phyloP scores from a whole-genome alignment of 305 asterid genomes.

The Ruellia speciosa region DNA sequence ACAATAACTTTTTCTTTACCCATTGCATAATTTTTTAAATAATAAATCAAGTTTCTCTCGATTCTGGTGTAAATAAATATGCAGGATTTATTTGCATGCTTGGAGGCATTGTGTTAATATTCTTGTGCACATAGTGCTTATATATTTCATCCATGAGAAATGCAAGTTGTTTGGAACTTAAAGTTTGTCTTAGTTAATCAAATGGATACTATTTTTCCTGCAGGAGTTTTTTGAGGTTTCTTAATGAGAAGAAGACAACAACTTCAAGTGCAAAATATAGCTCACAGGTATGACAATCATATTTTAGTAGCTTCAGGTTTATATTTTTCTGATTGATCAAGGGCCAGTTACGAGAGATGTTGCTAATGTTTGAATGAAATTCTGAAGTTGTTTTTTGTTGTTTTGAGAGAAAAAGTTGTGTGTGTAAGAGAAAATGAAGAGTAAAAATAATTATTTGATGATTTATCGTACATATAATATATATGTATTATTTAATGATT shows the following conservation, averaged over 20 bases:
- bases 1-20: background rate
- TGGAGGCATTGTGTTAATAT: background rate
- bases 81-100: background rate
- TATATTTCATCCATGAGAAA: slow-evolving; percentile 1
- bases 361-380: background rate
- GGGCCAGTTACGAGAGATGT: slow-evolving; percentile 12
- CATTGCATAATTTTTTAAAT: background rate
- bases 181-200: slow-evolving; percentile 9
- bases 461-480: no score
- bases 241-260: slow-evolving; percentile 56
- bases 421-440: no score
- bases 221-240: slow-evolving; percentile 92
- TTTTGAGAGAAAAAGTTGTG: no score
- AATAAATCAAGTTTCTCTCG: background rate
- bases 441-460: no score
- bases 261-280: slow-evolving; percentile 66
- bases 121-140: slow-evolving; percentile 1
- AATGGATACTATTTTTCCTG: slow-evolving; percentile 23
- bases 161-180: slow-evolving; percentile 9
- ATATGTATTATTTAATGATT: no score
- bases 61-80: background rate
- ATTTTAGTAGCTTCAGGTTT: slow-evolving; percentile 9
- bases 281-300: slow-evolving; percentile 55
- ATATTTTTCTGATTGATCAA: background rate
- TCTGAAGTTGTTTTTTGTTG: no score